Evolutionary conservation across 352 stramenopile genomes (phyloP).

Genomic region (Salisapilia sapeloensis): DNA sequence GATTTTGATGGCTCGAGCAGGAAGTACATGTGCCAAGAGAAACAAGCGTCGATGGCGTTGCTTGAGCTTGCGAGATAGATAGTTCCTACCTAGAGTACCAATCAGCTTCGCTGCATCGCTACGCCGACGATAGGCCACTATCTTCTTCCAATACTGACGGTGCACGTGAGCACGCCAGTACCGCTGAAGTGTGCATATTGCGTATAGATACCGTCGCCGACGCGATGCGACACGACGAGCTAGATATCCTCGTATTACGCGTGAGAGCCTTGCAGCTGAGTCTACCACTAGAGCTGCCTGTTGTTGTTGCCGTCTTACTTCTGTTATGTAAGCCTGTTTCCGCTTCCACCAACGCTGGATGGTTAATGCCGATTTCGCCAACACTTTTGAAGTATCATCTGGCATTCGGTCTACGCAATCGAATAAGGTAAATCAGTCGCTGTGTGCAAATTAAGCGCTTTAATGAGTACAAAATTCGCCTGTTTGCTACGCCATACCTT

Average conservation of each 20-base stretch:
- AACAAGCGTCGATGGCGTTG: constrained; percentile 2
- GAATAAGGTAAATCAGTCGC: no score
- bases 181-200: constrained; percentile 23
- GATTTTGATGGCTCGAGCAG: constrained; percentile 3
- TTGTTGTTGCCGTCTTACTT: no score
- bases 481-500: no score
- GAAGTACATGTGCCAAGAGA: background rate
- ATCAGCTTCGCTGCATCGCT: constrained; percentile 50
- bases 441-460: no score
- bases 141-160: constrained; percentile 24
- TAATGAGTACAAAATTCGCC: no score
- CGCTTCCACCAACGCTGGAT: no score
- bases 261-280: constrained; percentile 30
- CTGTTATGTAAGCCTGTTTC: no score
- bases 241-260: constrained; percentile 31
- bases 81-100: constrained; percentile 33
- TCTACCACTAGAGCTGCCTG: no score
- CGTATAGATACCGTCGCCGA: constrained; percentile 11
- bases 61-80: constrained; percentile 22
- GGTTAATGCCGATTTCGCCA: no score
- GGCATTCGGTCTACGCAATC: no score
- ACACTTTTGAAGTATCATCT: no score
- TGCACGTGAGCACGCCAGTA: constrained; percentile 27
- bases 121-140: constrained; percentile 20
- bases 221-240: constrained; percentile 15